Base-by-base conservation (phyloP, 2,329 filamentous ascomycete genomes). In the Xylaria sp. region DNA sequence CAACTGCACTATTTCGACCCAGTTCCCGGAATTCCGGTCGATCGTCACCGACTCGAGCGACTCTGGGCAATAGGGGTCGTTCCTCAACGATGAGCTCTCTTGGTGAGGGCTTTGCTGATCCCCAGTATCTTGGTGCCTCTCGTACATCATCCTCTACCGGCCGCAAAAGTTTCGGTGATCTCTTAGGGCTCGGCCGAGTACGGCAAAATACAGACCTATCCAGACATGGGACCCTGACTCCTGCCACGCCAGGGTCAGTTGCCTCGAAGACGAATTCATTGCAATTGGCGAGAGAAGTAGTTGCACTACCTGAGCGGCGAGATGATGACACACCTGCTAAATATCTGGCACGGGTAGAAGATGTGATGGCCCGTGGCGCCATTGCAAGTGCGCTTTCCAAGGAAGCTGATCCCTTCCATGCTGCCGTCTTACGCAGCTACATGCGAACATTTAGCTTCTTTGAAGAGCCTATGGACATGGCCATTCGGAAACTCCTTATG, bases 381-480 rank as follows among this genome's bases (percentile, higher is more conserved):
- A 94, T 99, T 73, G 94, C 94, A 16, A 92, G 92, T 55, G 89
- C 93, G 18, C 82, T 99, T 29, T 95, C 93, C 21, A 97, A 97
- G 77, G 92, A 90, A n/a, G 88, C 88, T 1, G 95, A 99, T 75
- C 82, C 90, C 0, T 99, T 98, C 79, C 92, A 91, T 55, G 88
- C 90, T 68, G 90, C 93, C 0, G 94, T 97, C 2, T 81, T 99
- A 65, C 89, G 95, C 69, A 98, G 95, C 77, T 98, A 97, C 77
- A 98, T 98, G 92, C 90, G 95, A 62, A 92, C 92, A 23, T 98
- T 98, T 80, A 90, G 91, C 61, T 98, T 98, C 82, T 98, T 98
- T 76, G 94, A 93, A 32, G 95, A 98, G 75, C 96, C 96, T 0
- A 95, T 99, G 84, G 96, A 99, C 78, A 98, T 99, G 94, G 93